Conservation (phyloP, 345 rosid species). For the Brassica incana region DNA sequence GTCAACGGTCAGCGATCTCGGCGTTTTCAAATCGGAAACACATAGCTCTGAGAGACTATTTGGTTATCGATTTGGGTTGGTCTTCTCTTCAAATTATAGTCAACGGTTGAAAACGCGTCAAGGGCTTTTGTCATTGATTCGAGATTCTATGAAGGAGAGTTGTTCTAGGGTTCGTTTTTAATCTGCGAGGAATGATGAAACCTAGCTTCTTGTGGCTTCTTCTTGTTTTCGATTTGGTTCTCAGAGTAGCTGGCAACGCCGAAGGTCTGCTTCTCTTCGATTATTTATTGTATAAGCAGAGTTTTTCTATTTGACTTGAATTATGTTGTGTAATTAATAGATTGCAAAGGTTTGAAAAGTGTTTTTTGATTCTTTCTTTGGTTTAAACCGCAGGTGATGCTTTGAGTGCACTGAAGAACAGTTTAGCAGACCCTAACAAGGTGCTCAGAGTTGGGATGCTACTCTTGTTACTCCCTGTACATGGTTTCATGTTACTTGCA, state of each 20-base stretch:
- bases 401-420: conserved; percentile 66
- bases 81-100: conserved; percentile 24
- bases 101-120: conserved; percentile 42
- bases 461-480: conserved; percentile 90
- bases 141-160: conserved; percentile 2
- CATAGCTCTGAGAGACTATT: conserved; percentile 10
- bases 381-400: conserved; percentile 64
- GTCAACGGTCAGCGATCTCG: conserved; percentile 42
- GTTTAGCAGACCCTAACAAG: conserved; percentile 71
- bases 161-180: conserved; percentile 32
- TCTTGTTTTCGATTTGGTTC: conserved; percentile 48
- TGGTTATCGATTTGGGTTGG: conserved; percentile 7
- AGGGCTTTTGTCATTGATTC: conserved; percentile 7
- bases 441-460: conserved; percentile 95
- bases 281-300: no score
- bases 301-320: neutral
- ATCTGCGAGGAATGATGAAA: conserved; percentile 32
- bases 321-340: neutral
- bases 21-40: conserved; percentile 5
- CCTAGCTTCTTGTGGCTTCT: conserved; percentile 48
- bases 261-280: conserved; percentile 53
- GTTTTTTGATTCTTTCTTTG: neutral
- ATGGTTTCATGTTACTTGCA: conserved; percentile 95
- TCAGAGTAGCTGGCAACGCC: conserved; percentile 58
- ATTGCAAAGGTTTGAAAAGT: neutral